Percentiles rank a stretch among this genome's conserved stretches.
Conservation (phyloP, 2,329 filamentous ascomycete genomes). For the Fusarium humuli region DNA sequence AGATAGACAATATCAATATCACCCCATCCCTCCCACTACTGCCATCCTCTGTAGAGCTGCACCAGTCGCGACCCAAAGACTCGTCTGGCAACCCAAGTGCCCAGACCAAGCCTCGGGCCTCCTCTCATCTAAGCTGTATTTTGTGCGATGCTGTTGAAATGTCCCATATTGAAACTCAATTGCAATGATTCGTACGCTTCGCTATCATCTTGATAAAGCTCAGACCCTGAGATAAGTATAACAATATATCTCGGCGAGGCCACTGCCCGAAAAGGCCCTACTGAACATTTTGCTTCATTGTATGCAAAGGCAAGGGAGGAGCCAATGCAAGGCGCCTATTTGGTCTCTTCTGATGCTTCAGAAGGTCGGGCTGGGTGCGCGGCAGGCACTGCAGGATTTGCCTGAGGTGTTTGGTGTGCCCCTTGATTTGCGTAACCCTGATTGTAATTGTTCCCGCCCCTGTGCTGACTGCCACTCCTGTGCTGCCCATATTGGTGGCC, state of each 20-base stretch:
- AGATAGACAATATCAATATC: conserved; percentile 22
- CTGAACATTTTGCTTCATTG: conserved; percentile 39
- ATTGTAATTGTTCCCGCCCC: conserved; percentile 66
- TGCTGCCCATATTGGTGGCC: conserved; percentile 71
- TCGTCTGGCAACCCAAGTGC: conserved; percentile 37
- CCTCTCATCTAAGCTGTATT: conserved; percentile 39
- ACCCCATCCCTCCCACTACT: conserved; percentile 12
- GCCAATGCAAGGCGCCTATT: conserved; percentile 49
- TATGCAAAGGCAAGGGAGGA: conserved; percentile 13
- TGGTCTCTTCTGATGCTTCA: conserved; percentile 60
- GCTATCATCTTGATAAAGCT: conserved; percentile 32
- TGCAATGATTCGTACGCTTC: conserved; percentile 40
- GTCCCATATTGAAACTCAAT: conserved; percentile 39
- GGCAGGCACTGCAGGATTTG: conserved; percentile 52
- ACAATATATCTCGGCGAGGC: conserved; percentile 40
- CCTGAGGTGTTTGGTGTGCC: conserved; percentile 56
- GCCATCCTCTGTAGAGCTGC: conserved; percentile 26
- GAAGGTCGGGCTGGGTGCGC: conserved; percentile 49
- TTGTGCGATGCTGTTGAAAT: conserved; percentile 39
- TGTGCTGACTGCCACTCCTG: conserved; percentile 63
- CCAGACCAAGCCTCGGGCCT: conserved; percentile 28
- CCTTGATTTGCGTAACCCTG: conserved; percentile 63
- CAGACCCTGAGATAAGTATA: conserved; percentile 42
- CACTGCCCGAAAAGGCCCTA: conserved; percentile 39
- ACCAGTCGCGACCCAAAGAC: conserved; percentile 34